Evolutionary conservation across 331 rosid genomes (phyloP), one percentile per base, ranked within the genome.

Genomic region (Acacia pycnantha): DNA sequence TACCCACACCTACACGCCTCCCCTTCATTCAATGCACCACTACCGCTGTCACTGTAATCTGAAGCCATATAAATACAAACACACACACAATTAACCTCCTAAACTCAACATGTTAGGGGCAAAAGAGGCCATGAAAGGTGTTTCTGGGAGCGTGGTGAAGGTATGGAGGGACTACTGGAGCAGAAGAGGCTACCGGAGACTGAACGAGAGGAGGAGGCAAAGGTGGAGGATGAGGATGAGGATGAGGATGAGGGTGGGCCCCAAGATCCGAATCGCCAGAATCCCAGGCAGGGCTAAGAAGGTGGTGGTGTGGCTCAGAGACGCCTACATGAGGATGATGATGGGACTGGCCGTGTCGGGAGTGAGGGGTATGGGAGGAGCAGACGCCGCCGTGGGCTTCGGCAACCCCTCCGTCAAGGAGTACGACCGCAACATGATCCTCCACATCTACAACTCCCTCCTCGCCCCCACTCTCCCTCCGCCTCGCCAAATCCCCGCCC

Each of bases 381-480:
- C 72, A 4, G 70, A 65, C 44, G 24, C 70, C 70, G 22, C 40
- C 10, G 29, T 44, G 8, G 53, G 53, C 15, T 44, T 71, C 22
- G 59, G 24, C 40, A 46, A 11, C 14, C 24, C 76, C 58, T 18
- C 59, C 21, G 2, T 26, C 41, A 71, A 71, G 59, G 76, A 71
- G 41, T 71, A 71, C 18, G 76, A 71, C 24, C 41, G 11, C 59
- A 27, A 16, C 14, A 8, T 71, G 22, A 71, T 71, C 76, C 14
- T 71, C 15, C 76, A 71, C 40, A 71, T 71, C 41, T 71, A 71
- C 76, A 46, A 71, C 58, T 46, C 76, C 22, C 35, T 70, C 47
- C 0, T 47, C 68, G 21, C 29, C 5, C 13, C 62, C 62, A 1
- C 27, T 2, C 40, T 19, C 71, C 41, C 71, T 12, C 69, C 33